Base-by-base conservation (phyloP, 441 rosid species). In the Euphorbia celastroides region DNA sequence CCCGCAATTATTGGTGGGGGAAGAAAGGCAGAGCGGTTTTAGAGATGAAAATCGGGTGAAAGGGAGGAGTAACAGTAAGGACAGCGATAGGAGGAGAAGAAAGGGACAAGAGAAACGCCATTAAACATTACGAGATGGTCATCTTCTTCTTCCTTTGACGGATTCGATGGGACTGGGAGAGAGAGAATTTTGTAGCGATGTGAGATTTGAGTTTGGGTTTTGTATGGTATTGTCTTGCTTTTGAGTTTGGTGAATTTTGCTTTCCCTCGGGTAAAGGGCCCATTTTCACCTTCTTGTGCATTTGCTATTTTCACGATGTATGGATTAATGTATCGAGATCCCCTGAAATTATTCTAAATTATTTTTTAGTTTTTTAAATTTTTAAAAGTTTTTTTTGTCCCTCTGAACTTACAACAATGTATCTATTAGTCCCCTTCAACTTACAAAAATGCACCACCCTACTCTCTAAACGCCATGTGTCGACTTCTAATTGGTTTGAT, bases 121-220 rank as follows among this genome's bases (percentile, higher is more conserved):
- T 9, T 55, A 26, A 26, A 34, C 10, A 51, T 51, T 34, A 61
- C 20, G 61, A 38, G 28, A 41, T 19, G 52, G 25, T 25, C 28
- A 20, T 52, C 57, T 0, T 8, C 27, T 13, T 26, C 9, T 19
- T 13, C 13, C 59, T 60, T 66, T 25, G 72, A 68, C 58, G 20
- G 60, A 44, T 70, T 78, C 76, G 71, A 72, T 68, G 73, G 34
- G 74, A 58, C 46, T 5, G 64, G 52, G 17, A 32, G 19, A 52
- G n/a, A 13, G 30, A 58, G 64, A 64, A 57, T 31, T 52, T 65
- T 52, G 60, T 22, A 31, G 0, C 8, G 48, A 26, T 20, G 44
- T 67, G 46, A 20, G 60, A 55, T 17, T 22, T 32, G 51, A 9
- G 2, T 51, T 25, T 60, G 10, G 25, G 46, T 57, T 23, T 44